Conservation (phyloP, 2,329 filamentous ascomycete genomes). For the Thermoascus crustaceus region DNA sequence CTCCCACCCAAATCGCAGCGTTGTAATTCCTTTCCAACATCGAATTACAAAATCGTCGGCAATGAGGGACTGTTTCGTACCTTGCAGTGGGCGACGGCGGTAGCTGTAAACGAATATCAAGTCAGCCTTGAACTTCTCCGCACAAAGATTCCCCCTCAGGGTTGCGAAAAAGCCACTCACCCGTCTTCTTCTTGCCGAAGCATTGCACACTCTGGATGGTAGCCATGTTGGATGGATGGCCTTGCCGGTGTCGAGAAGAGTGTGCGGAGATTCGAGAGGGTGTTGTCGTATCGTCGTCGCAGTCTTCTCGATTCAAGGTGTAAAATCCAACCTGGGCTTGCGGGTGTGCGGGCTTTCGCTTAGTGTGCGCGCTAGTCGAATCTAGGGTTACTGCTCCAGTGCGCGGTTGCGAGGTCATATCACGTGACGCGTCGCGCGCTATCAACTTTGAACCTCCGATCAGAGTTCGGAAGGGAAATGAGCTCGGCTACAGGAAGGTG, state of each 20-base stretch:
- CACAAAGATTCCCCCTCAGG: not conserved
- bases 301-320: conserved; percentile 20
- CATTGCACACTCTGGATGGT: conserved; percentile 80
- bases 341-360: conserved; percentile 35
- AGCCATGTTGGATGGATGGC: conserved; percentile 57
- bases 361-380: conserved; percentile 26
- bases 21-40: conserved; percentile 6
- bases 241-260: conserved; percentile 33
- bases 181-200: conserved; percentile 98
- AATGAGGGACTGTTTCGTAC: conserved; percentile 40
- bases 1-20: conserved; percentile 10
- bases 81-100: conserved; percentile 88
- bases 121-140: conserved; percentile 24
- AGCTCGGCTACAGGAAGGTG: conserved; percentile 1
- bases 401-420: too few relatives aligned
- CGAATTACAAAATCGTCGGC: not conserved
- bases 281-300: conserved; percentile 30
- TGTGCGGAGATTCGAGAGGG: conserved; percentile 18
- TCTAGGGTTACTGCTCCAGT: too few relatives aligned
- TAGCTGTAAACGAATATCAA: conserved; percentile 46
- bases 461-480: conserved; percentile 1
- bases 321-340: conserved; percentile 16
- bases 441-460: not conserved
- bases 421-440: too few relatives aligned
- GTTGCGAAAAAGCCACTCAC: conserved; percentile 26